Conservation (phyloP, 2,329 filamentous ascomycete species). For the Pleoardoris graminearum region DNA sequence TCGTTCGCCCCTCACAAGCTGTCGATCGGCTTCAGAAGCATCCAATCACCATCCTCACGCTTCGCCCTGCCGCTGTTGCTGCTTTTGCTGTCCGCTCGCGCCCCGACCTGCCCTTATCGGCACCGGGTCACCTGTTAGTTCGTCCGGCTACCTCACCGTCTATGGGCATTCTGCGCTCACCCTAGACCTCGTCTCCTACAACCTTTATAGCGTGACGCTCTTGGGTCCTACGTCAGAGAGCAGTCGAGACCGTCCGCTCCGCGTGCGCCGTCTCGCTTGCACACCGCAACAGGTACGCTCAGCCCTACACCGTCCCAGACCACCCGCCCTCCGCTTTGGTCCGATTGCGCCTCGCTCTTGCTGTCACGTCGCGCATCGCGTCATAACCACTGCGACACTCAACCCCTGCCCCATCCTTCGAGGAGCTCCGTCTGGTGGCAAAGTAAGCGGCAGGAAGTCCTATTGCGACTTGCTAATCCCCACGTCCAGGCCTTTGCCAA, state of each 20-base stretch:
- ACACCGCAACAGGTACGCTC: slow-evolving; percentile 17
- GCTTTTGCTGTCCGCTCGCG: slow-evolving; percentile 18
- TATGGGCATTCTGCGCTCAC: slow-evolving; percentile 19
- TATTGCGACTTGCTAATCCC: slow-evolving; percentile 3
- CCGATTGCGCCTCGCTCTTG: slow-evolving; percentile 10
- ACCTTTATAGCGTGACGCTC: slow-evolving; percentile 11
- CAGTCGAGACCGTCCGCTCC: slow-evolving; percentile 11
- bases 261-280: slow-evolving; percentile 15
- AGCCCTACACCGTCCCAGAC: slow-evolving; percentile 14
- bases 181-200: slow-evolving; percentile 20
- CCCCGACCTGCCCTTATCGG: slow-evolving; percentile 14
- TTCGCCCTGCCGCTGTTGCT: slow-evolving; percentile 10
- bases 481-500: slow-evolving; percentile 2
- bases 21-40: slow-evolving; percentile 1
- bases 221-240: slow-evolving; percentile 6
- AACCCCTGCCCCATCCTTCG: neutral
- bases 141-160: slow-evolving; percentile 12
- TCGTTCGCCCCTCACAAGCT: slow-evolving; percentile 1
- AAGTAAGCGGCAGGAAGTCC: neutral
- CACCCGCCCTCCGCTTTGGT: slow-evolving; percentile 23
- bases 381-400: neutral
- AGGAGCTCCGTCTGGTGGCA: neutral
- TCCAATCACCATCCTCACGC: slow-evolving; percentile 11
- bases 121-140: slow-evolving; percentile 22
- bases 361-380: neutral